Percentiles rank a stretch among this genome's conserved stretches.
Conservation (phyloP, 2,329 filamentous ascomycete species). For the Cucurbitaria berberidis region DNA sequence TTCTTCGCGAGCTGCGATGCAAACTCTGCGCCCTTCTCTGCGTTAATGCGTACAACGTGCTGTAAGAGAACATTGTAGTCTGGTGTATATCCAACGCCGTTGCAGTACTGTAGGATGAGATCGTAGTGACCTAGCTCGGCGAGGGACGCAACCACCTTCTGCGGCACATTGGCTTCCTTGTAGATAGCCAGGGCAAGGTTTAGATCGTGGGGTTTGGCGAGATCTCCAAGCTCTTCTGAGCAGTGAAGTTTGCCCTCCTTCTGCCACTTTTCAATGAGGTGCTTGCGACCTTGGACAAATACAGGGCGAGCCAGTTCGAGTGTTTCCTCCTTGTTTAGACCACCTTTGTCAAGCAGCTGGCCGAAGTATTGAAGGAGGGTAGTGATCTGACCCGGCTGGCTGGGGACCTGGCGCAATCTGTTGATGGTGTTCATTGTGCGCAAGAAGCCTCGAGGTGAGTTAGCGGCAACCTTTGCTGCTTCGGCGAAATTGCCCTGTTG, state of each 20-base stretch:
- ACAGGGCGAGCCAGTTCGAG: constrained; percentile 93
- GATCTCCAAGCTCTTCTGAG: constrained; percentile 94
- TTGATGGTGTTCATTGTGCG: constrained; percentile 95
- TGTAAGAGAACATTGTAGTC: constrained; percentile 92
- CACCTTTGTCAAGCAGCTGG: constrained; percentile 93
- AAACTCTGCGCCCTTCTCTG: constrained; percentile 94
- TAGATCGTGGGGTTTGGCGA: constrained; percentile 88
- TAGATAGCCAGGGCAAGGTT: constrained; percentile 88
- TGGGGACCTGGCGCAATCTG: constrained; percentile 86
- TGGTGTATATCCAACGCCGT: constrained; percentile 85
- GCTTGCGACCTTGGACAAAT: constrained; percentile 90
- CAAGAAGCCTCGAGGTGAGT: constrained; percentile 93
- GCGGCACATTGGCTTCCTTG: constrained; percentile 83
- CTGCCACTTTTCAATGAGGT: constrained; percentile 97
- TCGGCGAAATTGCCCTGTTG: constrained; percentile 79
- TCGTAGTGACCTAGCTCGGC: constrained; percentile 97
- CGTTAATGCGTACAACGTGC: constrained; percentile 81
- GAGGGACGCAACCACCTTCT: constrained; percentile 94
- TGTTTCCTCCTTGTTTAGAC: constrained; percentile 90
- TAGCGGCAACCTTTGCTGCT: constrained; percentile 94
- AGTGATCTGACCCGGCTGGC: constrained; percentile 84
- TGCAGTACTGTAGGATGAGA: constrained; percentile 90
- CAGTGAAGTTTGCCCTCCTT: constrained; percentile 94
- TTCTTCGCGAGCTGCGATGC: constrained; percentile 90
- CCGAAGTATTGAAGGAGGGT: constrained; percentile 97